Base-by-base conservation (phyloP, 2,329 filamentous ascomycete genomes). In the Trichoderma sp. region DNA sequence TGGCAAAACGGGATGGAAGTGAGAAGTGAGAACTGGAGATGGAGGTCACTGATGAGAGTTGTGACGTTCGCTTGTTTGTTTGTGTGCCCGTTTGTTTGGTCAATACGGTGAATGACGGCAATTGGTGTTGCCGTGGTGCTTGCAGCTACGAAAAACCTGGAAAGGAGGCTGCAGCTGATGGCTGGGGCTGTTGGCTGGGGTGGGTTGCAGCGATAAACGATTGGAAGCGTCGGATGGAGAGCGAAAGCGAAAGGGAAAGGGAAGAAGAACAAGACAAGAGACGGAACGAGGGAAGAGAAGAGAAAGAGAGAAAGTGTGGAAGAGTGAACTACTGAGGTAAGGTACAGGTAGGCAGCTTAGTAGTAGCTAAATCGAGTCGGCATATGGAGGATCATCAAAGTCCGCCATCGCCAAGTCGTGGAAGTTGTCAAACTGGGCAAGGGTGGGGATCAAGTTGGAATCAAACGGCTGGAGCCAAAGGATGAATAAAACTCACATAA, bases 1-100 rank as follows among this genome's bases (percentile, higher is more conserved):
- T 70, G 76, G 79, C 80, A 73, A 73, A 71, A 73, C 17, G 20
- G 57, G 57, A 3, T 13, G 8, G 3, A 17, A 43, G 28, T 20
- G 55, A 32, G 3, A 17, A 43, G 28, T 20, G 55, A 32, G n/a
- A 23, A 23, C n/a, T 47, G 55, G 23, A 32, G 11, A 26, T 47
- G 5, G 36, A 59, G 6, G 36, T 30, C 6, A 61, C 55, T 36
- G 28, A 30, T 8, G 28, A 53, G 32, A 53, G 23, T 9, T 47
- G 61, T 43, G 34, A 53, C 12, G 39, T 43, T 43, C 1, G 36
- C 23, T 68, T 36, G 17, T 57, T 47, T 34, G 36, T 47, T 57
- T 57, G 61, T 11, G 43, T 50, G 23, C 57, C 26, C 26, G 36
- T 47, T 57, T 58, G 61, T 12, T 28, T 63, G 43, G 26, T 7